These are phyloP conservation scores for Citrullus mucosospermus DNA, from an alignment of 306 rosid genomes.

Conservation along the genomic window DNA sequence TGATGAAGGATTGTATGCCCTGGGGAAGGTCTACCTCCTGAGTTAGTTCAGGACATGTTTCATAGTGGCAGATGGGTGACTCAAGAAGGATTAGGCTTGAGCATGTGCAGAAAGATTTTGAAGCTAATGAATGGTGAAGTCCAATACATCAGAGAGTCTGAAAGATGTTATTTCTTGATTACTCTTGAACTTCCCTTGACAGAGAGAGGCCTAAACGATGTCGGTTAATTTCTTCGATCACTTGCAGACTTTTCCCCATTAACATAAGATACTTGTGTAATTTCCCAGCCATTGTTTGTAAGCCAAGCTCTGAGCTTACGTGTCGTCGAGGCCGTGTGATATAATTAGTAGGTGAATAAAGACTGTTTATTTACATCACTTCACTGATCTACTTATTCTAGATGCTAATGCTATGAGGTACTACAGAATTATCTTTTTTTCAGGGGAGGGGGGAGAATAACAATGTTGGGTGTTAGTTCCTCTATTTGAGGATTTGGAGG, in stretches of 20 bases:
- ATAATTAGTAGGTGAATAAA: constrained; percentile 3
- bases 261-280: constrained; percentile 5
- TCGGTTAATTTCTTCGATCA: constrained; percentile 21
- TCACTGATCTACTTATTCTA: constrained; percentile 3
- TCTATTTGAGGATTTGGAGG: not conserved
- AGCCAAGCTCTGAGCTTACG: constrained; percentile 3
- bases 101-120: constrained; percentile 87
- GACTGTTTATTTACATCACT: not conserved
- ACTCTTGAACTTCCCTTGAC: constrained; percentile 76
- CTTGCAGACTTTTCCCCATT: not conserved
- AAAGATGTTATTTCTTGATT: constrained; percentile 69
- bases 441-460: not conserved
- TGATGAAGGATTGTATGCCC: constrained; percentile 82
- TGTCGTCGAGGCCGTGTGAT: not conserved
- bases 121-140: constrained; percentile 89
- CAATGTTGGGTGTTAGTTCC: not conserved
- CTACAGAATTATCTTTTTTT: not conserved
- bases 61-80: constrained; percentile 67
- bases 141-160: constrained; percentile 90
- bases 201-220: constrained; percentile 20
- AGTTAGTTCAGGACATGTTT: constrained; percentile 88
- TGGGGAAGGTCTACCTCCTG: constrained; percentile 92
- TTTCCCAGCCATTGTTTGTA: constrained; percentile 1
- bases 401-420: constrained; percentile 1
- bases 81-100: constrained; percentile 84